Evolutionary conservation across 1,284 basidiomycete species (phyloP).

Genomic region (Pseudozyma sp.): DNA sequence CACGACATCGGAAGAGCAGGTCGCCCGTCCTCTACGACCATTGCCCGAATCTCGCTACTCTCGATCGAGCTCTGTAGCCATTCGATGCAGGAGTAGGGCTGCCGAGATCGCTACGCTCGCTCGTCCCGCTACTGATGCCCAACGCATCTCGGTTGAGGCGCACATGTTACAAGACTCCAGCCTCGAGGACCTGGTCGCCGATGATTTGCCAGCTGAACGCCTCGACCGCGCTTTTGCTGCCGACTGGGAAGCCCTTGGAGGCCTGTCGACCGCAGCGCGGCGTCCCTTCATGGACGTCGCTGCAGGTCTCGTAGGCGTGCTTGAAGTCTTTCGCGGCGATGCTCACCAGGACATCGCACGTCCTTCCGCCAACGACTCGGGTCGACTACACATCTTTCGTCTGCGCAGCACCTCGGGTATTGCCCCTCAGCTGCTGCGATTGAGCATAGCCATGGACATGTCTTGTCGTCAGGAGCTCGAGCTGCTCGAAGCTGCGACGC

Average conservation of each 20-base stretch:
- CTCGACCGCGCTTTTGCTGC: constrained; percentile 37
- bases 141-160: constrained; percentile 25
- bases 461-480: constrained; percentile 18
- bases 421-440: constrained; percentile 28
- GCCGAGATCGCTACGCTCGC: constrained; percentile 30
- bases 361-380: not conserved
- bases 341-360: constrained; percentile 1
- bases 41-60: constrained; percentile 22
- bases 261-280: constrained; percentile 21
- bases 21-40: constrained; percentile 9
- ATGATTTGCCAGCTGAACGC: constrained; percentile 24
- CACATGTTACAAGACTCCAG: constrained; percentile 13
- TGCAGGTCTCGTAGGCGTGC: constrained; percentile 32
- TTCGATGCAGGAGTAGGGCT: constrained; percentile 27
- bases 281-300: constrained; percentile 46
- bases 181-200: constrained; percentile 29
- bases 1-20: constrained; percentile 8
- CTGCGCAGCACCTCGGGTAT: constrained; percentile 7
- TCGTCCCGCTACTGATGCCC: constrained; percentile 25
- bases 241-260: constrained; percentile 41
- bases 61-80: constrained; percentile 12
- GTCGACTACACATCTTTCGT: constrained; percentile 32
- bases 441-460: constrained; percentile 32
- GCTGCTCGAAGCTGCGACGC: constrained; percentile 19
- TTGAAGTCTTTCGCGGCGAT: constrained; percentile 16